Percentiles rank a stretch among this genome's conserved stretches.
These are phyloP conservation scores for Trichoderma reesei DNA, from an alignment of 495 filamentous ascomycete genomes.

Conservation along the genomic window DNA sequence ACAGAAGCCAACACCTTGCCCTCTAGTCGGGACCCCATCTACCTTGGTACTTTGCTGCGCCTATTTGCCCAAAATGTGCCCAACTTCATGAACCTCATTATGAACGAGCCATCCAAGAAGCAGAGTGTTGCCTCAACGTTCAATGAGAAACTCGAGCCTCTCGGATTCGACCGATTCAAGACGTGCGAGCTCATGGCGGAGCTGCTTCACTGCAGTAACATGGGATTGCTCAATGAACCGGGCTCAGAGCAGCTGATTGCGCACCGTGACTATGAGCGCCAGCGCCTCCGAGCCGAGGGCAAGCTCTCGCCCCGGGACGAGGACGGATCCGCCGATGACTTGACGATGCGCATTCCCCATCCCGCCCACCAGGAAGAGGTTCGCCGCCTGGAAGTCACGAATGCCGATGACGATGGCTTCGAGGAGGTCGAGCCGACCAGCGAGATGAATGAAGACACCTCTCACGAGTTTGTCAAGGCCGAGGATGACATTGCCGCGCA, in stretches of 20 bases:
- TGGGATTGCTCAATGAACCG: conserved; percentile 88
- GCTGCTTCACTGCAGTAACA: conserved; percentile 95
- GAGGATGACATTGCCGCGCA: conserved; percentile 34
- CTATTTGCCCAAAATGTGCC: conserved; percentile 87
- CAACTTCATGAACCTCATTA: conserved; percentile 85
- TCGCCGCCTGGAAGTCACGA: conserved; percentile 59
- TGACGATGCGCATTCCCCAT: conserved; percentile 38
- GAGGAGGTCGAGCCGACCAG: conserved; percentile 74
- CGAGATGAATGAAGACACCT: conserved; percentile 54
- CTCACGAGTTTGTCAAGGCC: conserved; percentile 38
- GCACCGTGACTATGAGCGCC: conserved; percentile 71
- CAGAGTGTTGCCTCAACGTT: conserved; percentile 55
- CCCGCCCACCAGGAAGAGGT: conserved; percentile 38
- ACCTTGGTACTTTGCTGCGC: conserved; percentile 85
- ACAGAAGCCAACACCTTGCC: conserved; percentile 66
- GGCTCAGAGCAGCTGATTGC: conserved; percentile 83
- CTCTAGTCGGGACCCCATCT: conserved; percentile 86
- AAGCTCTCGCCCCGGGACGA: conserved; percentile 32
- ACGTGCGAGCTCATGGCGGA: conserved; percentile 99
- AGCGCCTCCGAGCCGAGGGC: conserved; percentile 64
- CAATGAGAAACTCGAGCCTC: conserved; percentile 81
- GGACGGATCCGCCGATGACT: conserved; percentile 27
- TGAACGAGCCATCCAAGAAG: conserved; percentile 49
- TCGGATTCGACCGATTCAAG: conserved; percentile 98
- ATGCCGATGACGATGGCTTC: conserved; percentile 87